Evolutionary conservation across 257 asterid genomes (phyloP).

Genomic region (Vinca minor): DNA sequence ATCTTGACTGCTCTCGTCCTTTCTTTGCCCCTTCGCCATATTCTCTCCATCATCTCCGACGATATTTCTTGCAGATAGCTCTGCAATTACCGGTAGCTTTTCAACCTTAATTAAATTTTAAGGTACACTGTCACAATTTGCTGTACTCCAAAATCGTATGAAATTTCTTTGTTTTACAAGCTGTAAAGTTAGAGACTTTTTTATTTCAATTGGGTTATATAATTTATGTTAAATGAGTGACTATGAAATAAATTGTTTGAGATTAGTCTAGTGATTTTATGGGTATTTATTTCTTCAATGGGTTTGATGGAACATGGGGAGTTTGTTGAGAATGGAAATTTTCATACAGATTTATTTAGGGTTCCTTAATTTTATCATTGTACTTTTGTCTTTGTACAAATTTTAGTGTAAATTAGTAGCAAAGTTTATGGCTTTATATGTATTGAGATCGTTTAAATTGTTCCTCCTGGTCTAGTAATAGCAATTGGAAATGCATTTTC

Average conservation of each 20-base stretch:
- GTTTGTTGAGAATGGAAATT: not conserved
- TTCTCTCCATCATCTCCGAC: not conserved
- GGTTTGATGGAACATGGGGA: not conserved
- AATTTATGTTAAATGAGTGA: not conserved
- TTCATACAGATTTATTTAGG: not conserved
- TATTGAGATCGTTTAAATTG: not conserved
- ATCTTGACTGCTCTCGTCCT: not conserved
- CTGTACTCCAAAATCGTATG: too few relatives aligned
- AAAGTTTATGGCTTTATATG: not conserved
- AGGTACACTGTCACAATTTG: not conserved
- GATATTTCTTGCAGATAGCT: not conserved
- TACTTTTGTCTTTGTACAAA: not conserved
- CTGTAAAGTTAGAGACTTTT: too few relatives aligned
- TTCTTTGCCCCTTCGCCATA: not conserved
- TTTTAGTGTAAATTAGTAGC: not conserved
- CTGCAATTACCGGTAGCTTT: not conserved
- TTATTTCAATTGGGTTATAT: too few relatives aligned
- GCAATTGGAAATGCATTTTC: not conserved
- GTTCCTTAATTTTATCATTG: not conserved
- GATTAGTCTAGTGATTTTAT: not conserved
- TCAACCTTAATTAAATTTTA: too few relatives aligned
- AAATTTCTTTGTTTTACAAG: not conserved
- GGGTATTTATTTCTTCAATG: not conserved
- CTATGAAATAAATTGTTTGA: too few relatives aligned
- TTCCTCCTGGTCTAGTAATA: not conserved